These are phyloP conservation scores for Drosera spatulata DNA, from an alignment of 179 eudicot species.

Conservation along the genomic window DNA sequence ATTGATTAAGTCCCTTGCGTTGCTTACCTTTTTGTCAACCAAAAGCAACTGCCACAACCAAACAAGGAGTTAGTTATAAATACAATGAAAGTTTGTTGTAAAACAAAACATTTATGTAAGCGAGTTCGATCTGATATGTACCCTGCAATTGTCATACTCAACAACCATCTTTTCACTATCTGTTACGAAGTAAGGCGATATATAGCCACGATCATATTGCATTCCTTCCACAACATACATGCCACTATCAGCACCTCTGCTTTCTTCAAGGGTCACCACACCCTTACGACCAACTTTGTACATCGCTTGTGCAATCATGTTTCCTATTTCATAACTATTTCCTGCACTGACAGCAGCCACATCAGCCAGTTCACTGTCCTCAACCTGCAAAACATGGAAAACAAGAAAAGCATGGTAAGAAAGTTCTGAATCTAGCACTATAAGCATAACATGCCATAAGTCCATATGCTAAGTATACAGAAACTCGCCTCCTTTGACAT, in stretches of 20 bases:
- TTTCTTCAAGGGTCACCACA: slow-evolving; percentile 59
- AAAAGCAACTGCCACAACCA: slow-evolving; percentile 40
- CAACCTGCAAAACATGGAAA: slow-evolving; percentile 44
- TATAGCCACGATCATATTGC: slow-evolving; percentile 88
- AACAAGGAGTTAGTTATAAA: too few species aligned
- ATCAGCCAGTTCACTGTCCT: slow-evolving; percentile 89
- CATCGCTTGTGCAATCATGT: slow-evolving; percentile 62
- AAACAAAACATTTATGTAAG: neutral
- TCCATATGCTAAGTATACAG: neutral
- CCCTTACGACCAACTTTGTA: slow-evolving; percentile 52
- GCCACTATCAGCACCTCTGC: slow-evolving; percentile 61
- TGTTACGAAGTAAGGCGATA: slow-evolving; percentile 91
- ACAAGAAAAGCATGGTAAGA: neutral
- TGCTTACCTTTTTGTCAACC: slow-evolving; percentile 79
- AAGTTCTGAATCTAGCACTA: too few species aligned
- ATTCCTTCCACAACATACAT: slow-evolving; percentile 85
- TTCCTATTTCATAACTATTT: slow-evolving; percentile 57
- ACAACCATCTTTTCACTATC: slow-evolving; percentile 83
- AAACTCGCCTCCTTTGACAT: slow-evolving; percentile 79
- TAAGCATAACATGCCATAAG: neutral
- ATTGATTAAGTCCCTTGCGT: slow-evolving; percentile 80
- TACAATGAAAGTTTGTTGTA: too few species aligned
- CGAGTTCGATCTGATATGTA: slow-evolving; percentile 1
- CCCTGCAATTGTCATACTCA: slow-evolving; percentile 87
- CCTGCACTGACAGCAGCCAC: slow-evolving; percentile 99